phyloP scores from a whole-genome alignment of 1,139 yeast species.

The Wickerhamiella pararugosa region DNA sequence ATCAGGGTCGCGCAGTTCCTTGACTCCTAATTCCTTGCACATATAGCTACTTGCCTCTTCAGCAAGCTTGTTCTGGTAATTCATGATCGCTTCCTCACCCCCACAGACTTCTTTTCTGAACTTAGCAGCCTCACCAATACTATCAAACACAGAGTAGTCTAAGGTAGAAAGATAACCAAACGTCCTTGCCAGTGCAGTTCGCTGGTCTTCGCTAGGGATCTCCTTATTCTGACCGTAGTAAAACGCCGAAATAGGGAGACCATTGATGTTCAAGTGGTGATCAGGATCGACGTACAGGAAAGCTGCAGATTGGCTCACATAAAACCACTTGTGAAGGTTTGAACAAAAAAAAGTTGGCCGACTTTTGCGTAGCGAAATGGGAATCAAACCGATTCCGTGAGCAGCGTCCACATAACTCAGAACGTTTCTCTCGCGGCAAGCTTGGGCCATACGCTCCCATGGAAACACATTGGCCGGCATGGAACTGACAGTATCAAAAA shows the following conservation, averaged over 20 bases:
- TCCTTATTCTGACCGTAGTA: slow-evolving; percentile 20
- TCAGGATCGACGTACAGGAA: slow-evolving; percentile 41
- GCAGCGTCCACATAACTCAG: slow-evolving; percentile 59
- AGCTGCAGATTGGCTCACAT: slow-evolving; percentile 44
- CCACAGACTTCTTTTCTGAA: slow-evolving; percentile 46
- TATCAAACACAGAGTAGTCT: slow-evolving; percentile 24
- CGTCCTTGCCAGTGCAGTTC: slow-evolving; percentile 16
- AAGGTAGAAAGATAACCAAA: slow-evolving; percentile 27
- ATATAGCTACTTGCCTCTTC: slow-evolving; percentile 28
- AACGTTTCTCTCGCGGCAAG: slow-evolving; percentile 35
- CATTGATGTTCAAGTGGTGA: slow-evolving; percentile 38
- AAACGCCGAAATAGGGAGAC: slow-evolving; percentile 43
- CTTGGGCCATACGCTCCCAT: slow-evolving; percentile 32
- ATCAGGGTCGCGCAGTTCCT: not conserved
- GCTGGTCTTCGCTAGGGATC: slow-evolving; percentile 1
- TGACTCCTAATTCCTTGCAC: slow-evolving; percentile 20
- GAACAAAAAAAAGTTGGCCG: slow-evolving; percentile 49
- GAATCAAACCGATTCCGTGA: slow-evolving; percentile 47
- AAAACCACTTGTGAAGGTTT: slow-evolving; percentile 60
- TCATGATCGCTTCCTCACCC: slow-evolving; percentile 39
- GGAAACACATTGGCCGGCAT: slow-evolving; percentile 53
- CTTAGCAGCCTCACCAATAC: slow-evolving; percentile 31
- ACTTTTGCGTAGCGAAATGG: slow-evolving; percentile 31
- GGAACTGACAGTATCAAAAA: slow-evolving; percentile 50
- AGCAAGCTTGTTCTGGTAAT: slow-evolving; percentile 36